Base-by-base conservation (phyloP, 345 rosid genomes). In the Boechera divaricarpa region DNA sequence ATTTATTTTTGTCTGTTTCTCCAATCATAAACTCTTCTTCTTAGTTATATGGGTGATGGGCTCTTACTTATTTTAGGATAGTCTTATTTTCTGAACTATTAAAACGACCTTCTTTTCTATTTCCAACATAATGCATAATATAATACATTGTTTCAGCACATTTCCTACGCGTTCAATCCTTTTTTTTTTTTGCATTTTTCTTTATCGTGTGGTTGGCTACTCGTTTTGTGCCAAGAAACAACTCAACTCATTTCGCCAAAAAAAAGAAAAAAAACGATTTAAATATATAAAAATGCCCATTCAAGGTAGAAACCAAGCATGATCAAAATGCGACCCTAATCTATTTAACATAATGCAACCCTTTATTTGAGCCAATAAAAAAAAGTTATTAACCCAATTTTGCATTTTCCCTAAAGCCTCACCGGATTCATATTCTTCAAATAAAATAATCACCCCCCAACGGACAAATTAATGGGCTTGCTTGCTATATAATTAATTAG, bases 391-490 rank as follows among this genome's bases (percentile, higher is more conserved):
- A 21, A 21, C 24, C 24, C 24, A 21, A 21, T 21, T 21, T 21
- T 21, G 24, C 24, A 21, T 21, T 21, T 21, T 21, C 24, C 24
- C 24, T 21, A 21, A 21, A 21, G 56, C 44, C 16, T 45, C 21
- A 36, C 48, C 60, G 61, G 5, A 26, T 49, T 24, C 6, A 49
- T 61, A 36, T 55, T n/a, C 4, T 28, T 21, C 2, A 6, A 39
- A 54, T 26, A 10, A 63, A 70, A 12, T 29, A 70, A 13, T 49
- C 60, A 72, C 49, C 68, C 67, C 67, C 16, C n/a, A 59, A 58
- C 31, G 31, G 18, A 35, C 36, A 39, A 52, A 51, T 12, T 21
- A 66, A 21, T 21, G 42, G 31, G 56, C 28, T 45, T 11, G n/a
- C 24, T 33, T 8, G 26, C 6, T 44, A 32, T 55, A 44, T 58